phyloP scores from a whole-genome alignment of 148 eudicot species.

The Salicornia ramosissima region DNA sequence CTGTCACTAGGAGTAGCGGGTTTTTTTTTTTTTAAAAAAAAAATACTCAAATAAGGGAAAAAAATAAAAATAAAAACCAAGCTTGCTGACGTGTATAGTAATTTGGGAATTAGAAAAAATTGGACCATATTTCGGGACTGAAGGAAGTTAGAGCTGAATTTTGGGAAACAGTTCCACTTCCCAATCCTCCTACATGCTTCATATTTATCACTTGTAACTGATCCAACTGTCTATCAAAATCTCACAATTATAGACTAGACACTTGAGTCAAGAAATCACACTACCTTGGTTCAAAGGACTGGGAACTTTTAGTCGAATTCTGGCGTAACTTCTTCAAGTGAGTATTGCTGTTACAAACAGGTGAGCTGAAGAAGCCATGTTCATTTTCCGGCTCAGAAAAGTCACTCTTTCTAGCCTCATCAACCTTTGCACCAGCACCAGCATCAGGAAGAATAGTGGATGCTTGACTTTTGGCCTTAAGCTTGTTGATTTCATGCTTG shows the following conservation, averaged over 20 bases:
- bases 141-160: too few species aligned
- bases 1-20: too few species aligned
- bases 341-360: conserved; percentile 25
- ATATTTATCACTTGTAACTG: too few species aligned
- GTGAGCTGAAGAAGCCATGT: conserved; percentile 37
- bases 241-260: neutral
- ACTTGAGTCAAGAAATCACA: conserved; percentile 20
- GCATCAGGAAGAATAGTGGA: conserved; percentile 33
- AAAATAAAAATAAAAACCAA: too few species aligned
- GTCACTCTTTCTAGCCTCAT: conserved; percentile 53
- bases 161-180: too few species aligned
- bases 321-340: conserved; percentile 41
- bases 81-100: too few species aligned
- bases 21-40: too few species aligned
- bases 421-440: conserved; percentile 32
- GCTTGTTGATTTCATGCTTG: conserved; percentile 46
- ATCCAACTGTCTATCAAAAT: too few species aligned
- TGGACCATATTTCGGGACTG: too few species aligned
- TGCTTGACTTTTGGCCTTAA: conserved; percentile 46
- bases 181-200: too few species aligned
- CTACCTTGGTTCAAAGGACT: conserved; percentile 82
- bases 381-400: conserved; percentile 75
- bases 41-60: too few species aligned
- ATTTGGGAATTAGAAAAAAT: too few species aligned
- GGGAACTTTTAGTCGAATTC: conserved; percentile 51